Evolutionary conservation across 352 stramenopile genomes (phyloP).

Genomic region (Phytophthora multivora): DNA sequence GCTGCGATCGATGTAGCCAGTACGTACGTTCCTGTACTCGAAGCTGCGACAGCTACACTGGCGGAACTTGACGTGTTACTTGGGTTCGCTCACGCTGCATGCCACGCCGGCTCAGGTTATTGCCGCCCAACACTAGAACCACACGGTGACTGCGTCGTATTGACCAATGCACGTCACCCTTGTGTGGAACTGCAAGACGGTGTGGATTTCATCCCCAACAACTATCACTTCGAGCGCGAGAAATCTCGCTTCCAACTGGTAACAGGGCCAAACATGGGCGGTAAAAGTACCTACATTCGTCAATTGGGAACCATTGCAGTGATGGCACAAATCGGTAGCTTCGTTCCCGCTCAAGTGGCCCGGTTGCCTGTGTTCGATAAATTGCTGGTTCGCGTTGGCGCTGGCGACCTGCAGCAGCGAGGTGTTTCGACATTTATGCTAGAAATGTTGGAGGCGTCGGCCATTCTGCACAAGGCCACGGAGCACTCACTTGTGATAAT

Average conservation of each 20-base stretch:
- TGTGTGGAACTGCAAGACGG: constrained; percentile 98
- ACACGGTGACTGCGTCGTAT: constrained; percentile 63
- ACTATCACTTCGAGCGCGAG: constrained; percentile 91
- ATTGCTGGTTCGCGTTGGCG: constrained; percentile 96
- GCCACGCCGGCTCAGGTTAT: constrained; percentile 88
- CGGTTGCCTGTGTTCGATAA: constrained; percentile 96
- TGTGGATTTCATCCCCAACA: constrained; percentile 98
- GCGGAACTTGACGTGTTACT: constrained; percentile 95
- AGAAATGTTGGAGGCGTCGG: constrained; percentile 99
- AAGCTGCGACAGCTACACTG: constrained; percentile 88
- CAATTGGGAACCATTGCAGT: constrained; percentile 94
- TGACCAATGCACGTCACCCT: constrained; percentile 93
- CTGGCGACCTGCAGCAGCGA: constrained; percentile 96
- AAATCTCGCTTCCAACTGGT: constrained; percentile 94
- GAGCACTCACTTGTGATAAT: constrained; percentile 97
- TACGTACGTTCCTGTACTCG: constrained; percentile 96
- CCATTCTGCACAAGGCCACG: constrained; percentile 96
- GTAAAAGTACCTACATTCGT: constrained; percentile 99
- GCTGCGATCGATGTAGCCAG: constrained; percentile 94
- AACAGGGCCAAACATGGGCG: constrained; percentile 99
- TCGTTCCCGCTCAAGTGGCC: constrained; percentile 93
- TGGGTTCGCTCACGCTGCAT: constrained; percentile 94
- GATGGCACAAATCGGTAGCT: constrained; percentile 97
- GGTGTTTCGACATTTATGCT: constrained; percentile 99
- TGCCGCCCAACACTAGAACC: constrained; percentile 65